Evolutionary conservation across 2,329 filamentous ascomycete species (phyloP), one percentile per base, ranked within the genome.

Genomic region (Intubia oerlemansii): DNA sequence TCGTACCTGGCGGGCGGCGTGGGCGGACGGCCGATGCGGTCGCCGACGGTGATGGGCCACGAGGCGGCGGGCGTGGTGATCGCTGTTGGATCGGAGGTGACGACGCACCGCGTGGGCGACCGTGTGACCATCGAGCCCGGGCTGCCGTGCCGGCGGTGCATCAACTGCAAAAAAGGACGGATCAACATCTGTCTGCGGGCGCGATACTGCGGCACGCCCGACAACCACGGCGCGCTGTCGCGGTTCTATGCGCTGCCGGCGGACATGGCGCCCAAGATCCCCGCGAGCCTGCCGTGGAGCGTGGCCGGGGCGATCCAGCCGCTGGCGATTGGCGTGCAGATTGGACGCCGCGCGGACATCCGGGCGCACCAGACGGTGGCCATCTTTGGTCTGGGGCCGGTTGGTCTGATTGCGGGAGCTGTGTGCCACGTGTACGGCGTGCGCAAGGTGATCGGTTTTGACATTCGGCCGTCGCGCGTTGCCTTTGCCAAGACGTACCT

Each of bases 131-230:
- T 93, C 24, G 85, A 95, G 57, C 84, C 90, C 12, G 85, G 85
- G 27, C 63, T 78, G 27, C 79, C 82, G 1, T 95, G 85, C 54
- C 70, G 76, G 25, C 64, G 68, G 37, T 93, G 84, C 57, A 49
- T 55, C 30, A 58, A 69, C 41, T 93, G 84, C 59, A 76, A 80
- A 40, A 59, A 64, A 24, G 85, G 85, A 32, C 66, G 69, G 40
- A 93, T 92, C 58, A 92, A 93, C 49, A 68, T 93, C n/a, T 95
- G 85, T 51, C 61, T 66, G 5, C 62, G 79, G 32, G 92, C 95
- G 79, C 57, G 56, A 14, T 95, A 95, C 45, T 84, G 85, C 17
- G 84, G 85, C 2, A 92, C 84, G 10, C 85, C 85, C 10, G 85
- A 84, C 4, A 71, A 74, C 46, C 73, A 93, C 47, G 84, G 84